Base-by-base conservation (phyloP, 2,329 filamentous ascomycete genomes). In the Diaporthe sp. region DNA sequence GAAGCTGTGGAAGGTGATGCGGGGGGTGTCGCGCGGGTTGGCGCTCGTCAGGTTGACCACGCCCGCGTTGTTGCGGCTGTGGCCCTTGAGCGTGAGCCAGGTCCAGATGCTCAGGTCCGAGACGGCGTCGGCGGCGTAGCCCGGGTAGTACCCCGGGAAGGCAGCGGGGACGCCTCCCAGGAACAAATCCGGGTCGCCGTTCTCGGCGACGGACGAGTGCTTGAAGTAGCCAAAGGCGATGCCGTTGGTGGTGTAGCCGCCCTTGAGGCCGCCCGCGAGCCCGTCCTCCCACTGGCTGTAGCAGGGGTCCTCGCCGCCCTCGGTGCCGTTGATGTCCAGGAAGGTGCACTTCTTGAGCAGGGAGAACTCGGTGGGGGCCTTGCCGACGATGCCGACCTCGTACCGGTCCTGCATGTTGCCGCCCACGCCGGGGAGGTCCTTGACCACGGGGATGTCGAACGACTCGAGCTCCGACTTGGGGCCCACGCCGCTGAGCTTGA, bases 401-500 rank as follows among this genome's bases (percentile, higher is more conserved):
- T 85, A 83, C 73, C 84, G 83, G 71, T 90, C 88, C 77, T 84
- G 83, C 77, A 90, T 82, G 74, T 88, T 87, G 79, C 88, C 83
- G 7, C 88, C 89, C 1, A 90, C 89, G 1, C 88, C 88, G 1
- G 85, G 85, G 1, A 87, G 84, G 67, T 88, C 84, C 12, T 84
- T 83, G 7, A 90, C 75, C 0, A 88, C 79, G 0, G 84, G 79
- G 42, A 90, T 90, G 25, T 84, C 79, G 65, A 87, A 84, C 34
- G 82, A 81, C 12, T 83, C 71, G 3, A 91, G 83, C 28, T 87
- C 84, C 0, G 81, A 80, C 2, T 79, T 80, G 2, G 86, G 84
- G 0, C 88, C 88, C 31, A 90, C 82, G 17, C 89, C 88, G 73
- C 86, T 88, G 1, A 89, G 83, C 81, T 88, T 87, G 9, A 90